phyloP scores from a whole-genome alignment of 306 rosid genomes.

The Trifolium subterraneum region DNA sequence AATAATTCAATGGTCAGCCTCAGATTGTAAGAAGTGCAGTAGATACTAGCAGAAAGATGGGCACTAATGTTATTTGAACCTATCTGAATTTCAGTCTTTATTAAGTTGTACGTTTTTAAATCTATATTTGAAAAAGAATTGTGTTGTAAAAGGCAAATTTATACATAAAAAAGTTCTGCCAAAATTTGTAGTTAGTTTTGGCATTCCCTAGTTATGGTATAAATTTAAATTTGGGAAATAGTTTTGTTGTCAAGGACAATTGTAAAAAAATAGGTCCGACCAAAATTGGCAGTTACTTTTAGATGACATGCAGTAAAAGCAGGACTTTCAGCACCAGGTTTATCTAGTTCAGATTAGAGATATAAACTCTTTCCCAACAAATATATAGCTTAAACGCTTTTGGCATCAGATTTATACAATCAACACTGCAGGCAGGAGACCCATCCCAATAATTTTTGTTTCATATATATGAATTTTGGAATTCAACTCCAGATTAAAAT shows the following conservation, averaged over 20 bases:
- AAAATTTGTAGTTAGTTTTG: not conserved
- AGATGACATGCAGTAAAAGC: not conserved
- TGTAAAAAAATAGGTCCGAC: not conserved
- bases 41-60: not conserved
- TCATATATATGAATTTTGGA: not conserved
- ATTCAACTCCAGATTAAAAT: conserved; percentile 11
- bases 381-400: too few species aligned
- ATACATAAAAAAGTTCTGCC: not conserved
- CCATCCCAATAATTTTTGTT: conserved; percentile 3
- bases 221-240: not conserved
- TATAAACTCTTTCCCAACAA: too few species aligned
- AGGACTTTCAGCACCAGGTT: conserved; percentile 1
- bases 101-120: not conserved
- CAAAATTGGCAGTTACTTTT: not conserved
- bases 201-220: not conserved
- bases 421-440: not conserved
- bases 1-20: conserved; percentile 26
- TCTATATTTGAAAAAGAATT: not conserved
- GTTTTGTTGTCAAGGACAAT: not conserved
- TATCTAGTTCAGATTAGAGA: conserved; percentile 21
- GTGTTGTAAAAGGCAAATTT: not conserved
- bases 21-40: conserved; percentile 4
- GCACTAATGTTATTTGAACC: not conserved
- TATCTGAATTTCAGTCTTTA: not conserved
- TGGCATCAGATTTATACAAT: too few species aligned